Conservation (phyloP, 129 eudicot species). For the Arctium minus region DNA sequence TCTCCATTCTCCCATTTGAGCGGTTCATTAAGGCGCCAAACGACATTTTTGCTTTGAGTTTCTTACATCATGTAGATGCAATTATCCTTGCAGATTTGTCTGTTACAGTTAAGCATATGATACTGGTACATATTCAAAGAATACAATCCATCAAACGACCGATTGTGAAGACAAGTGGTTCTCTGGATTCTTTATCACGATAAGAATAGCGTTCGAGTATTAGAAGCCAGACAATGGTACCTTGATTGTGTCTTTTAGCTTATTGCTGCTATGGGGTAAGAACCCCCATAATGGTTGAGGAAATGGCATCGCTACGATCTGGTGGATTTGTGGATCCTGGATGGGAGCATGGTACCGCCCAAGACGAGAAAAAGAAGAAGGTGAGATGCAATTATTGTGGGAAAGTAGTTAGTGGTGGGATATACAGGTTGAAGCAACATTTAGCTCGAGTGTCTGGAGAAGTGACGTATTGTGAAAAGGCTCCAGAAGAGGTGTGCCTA, state of each 20-base stretch:
- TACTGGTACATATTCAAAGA: background rate
- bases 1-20: too few relatives aligned
- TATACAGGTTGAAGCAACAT: conserved; percentile 93
- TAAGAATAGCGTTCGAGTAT: background rate
- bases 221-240: background rate
- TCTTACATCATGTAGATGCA: background rate
- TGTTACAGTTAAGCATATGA: background rate
- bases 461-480: conserved; percentile 92
- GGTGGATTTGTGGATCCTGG: conserved; percentile 89
- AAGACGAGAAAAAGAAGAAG: conserved; percentile 89
- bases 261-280: background rate
- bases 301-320: conserved; percentile 72
- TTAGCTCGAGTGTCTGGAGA: conserved; percentile 94
- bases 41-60: background rate
- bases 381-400: conserved; percentile 97
- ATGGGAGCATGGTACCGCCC: conserved; percentile 95
- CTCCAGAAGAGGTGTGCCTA: conserved; percentile 79
- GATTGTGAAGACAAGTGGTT: background rate
- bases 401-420: conserved; percentile 94
- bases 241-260: conserved; percentile 3
- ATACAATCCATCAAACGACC: background rate
- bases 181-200: background rate
- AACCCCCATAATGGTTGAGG: conserved; percentile 29
- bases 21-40: background rate
- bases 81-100: background rate